phyloP scores from a whole-genome alignment of 768 basidiomycete genomes.

The Hygrophoropsis aurantiaca region DNA sequence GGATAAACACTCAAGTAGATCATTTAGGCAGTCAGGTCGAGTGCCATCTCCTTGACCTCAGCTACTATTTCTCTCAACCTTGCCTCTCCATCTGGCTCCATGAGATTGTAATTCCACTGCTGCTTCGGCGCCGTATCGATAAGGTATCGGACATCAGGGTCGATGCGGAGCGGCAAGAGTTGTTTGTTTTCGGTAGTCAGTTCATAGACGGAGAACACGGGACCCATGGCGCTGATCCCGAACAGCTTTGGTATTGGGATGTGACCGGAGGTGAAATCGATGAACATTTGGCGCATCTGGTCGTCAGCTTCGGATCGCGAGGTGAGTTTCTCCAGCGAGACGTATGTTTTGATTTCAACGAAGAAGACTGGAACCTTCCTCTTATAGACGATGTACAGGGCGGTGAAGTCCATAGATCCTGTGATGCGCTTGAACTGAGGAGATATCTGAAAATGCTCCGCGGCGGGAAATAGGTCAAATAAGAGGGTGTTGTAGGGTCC shows the following conservation, averaged over 20 bases:
- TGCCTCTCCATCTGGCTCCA: slow-evolving; percentile 12
- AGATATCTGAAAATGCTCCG: slow-evolving; percentile 13
- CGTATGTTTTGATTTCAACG: slow-evolving; percentile 11
- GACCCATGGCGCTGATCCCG: slow-evolving; percentile 17
- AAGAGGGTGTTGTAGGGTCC: slow-evolving; percentile 24
- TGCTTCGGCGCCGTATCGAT: slow-evolving; percentile 26
- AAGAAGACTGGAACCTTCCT: slow-evolving; percentile 3
- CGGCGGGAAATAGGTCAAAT: slow-evolving; percentile 16
- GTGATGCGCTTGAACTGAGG: slow-evolving; percentile 19
- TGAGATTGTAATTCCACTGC: slow-evolving; percentile 24
- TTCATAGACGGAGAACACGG: slow-evolving; percentile 14
- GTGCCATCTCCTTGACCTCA: slow-evolving; percentile 8
- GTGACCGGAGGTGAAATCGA: neutral
- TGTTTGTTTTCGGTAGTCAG: slow-evolving; percentile 6
- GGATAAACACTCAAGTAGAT: too few species aligned
- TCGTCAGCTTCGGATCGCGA: slow-evolving; percentile 9
- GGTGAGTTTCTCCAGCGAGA: slow-evolving; percentile 5
- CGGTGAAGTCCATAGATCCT: slow-evolving; percentile 20
- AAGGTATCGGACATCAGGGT: slow-evolving; percentile 10
- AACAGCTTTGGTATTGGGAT: slow-evolving; percentile 14
- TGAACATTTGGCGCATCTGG: slow-evolving; percentile 12
- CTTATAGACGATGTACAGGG: slow-evolving; percentile 17
- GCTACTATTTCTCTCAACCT: slow-evolving; percentile 14
- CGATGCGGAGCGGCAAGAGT: slow-evolving; percentile 8
- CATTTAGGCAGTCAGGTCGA: neutral